Evolutionary conservation across 495 filamentous ascomycete species (phyloP), one percentile per base, ranked within the genome.

Genomic region (Talaromyces borbonicus): DNA sequence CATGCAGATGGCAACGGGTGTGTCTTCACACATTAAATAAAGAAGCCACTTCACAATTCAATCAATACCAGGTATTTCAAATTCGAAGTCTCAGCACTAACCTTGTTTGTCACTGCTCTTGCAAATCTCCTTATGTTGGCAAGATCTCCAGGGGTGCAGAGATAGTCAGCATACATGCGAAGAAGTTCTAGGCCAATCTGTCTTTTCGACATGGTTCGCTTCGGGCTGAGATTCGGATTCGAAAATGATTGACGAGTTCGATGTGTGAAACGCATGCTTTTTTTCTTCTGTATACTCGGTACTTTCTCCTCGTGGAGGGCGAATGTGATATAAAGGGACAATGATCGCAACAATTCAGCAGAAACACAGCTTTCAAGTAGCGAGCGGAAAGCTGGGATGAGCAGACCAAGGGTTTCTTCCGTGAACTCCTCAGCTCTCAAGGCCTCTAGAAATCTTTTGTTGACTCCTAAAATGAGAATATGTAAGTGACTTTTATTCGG

Each of bases 71-170:
- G 16, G 19, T 33, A n/a, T 49, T 30, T 42, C 37, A 31, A 12
- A 38, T 42, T 37, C 51, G 22, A 43, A 49, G 39, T 55, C 38
- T 41, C 27, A 46, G 29, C 41, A 67, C 76, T 56, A 71, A 92
- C 89, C 79, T 94, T 97, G 52, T 90, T 94, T 22, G 93, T 96
- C 3, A 97, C 90, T 1, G 89, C 92, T 65, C 82, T 87, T 12
- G 90, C 87, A 66, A 98, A 98, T 54, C 85, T 90, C 55, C 78
- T 78, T 42, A 95, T 79, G 27, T 81, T 81, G 11, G 68, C 60
- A 9, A 57, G 55, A 49, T 82, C 85, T 30, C 70, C 68, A 51
- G 79, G 76, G 43, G 84, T 78, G 53, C 87, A 94, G n/a, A 97
- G 68, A 2, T 94, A 62, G 25, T 84, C 69, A n/a, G 83, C 69